Evolutionary conservation across 1,139 yeast genomes (phyloP).

Genomic region (Suhomyces coccinellae): DNA sequence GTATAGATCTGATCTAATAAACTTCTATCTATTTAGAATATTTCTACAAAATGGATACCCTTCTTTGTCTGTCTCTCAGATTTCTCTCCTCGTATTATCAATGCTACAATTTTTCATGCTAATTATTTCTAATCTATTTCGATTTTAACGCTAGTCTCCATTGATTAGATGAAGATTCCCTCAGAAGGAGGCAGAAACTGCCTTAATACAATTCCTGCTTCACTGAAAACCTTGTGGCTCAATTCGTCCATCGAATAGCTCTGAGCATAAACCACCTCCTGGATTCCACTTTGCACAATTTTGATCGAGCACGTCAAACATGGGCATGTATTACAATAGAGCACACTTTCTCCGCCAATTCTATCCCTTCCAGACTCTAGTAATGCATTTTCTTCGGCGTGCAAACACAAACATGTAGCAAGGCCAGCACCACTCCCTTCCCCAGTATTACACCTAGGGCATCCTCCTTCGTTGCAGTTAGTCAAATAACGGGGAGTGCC

Average conservation of each 20-base stretch:
- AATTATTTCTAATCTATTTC: no score
- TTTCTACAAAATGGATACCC: no score
- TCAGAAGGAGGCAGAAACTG: constrained; percentile 68
- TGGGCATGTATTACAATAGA: constrained; percentile 97
- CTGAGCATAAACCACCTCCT: constrained; percentile 92
- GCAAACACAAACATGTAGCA: constrained; percentile 86
- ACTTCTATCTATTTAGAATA: no score
- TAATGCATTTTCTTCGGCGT: constrained; percentile 96
- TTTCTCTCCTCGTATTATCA: no score
- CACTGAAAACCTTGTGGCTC: constrained; percentile 67
- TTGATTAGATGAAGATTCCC: constrained; percentile 38
- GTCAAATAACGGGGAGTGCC: constrained; percentile 90
- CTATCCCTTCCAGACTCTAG: constrained; percentile 93
- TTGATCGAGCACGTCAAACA: constrained; percentile 94
- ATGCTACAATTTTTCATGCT: no score
- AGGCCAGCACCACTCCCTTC: constrained; percentile 63
- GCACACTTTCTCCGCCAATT: constrained; percentile 46
- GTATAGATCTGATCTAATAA: no score
- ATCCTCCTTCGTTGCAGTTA: constrained; percentile 96
- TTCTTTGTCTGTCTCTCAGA: no score
- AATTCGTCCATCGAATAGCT: constrained; percentile 86
- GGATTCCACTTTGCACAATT: constrained; percentile 88
- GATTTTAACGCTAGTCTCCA: no score
- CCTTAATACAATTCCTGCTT: constrained; percentile 72
- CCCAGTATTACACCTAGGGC: constrained; percentile 75